Base-by-base conservation (phyloP, 2,329 filamentous ascomycete species). In the Escovopsis sp. region DNA sequence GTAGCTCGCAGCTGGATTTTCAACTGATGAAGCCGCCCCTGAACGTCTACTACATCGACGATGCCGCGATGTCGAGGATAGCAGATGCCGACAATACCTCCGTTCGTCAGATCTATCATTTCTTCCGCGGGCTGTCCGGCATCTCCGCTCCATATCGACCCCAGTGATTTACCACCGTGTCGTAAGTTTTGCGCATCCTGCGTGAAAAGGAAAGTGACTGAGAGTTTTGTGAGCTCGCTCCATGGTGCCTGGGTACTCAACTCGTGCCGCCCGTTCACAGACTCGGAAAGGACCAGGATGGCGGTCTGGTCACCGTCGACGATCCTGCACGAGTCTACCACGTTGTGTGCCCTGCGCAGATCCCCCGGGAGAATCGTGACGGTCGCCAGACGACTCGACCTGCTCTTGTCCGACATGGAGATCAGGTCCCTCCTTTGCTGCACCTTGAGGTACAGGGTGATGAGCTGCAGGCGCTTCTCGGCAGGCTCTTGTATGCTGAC, bases 171-270 rank as follows among this genome's bases (percentile, higher is more conserved):
- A 14, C 70, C 68, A 38, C 65, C 60, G 46, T 73, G 74, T 41
- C 75, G 74, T 32, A 83, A 62, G 43, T 68, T 73, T 50, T 74
- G 70, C 24, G 71, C 65, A 47, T 81, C 76, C 43, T 78, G 70
- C 16, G 76, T 57, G 45, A 70, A 68, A 15, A 86, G 62, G 25
- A 68, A 50, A 2, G 81, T 79, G 2, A 86, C 60, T 0, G 70
- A 64, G n/a, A 87, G 62, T 35, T 76, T 76, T n/a, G 78, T 75
- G 11, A 82, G 67, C 40, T 72, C 71, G 43, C 79, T 79, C 83
- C 83, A 88, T 1, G 81, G 82, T 6, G 81, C 81, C 57, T 87
- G 82, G 9, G 84, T 63, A 48, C 79, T 84, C 13, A 89, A 60
- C 52, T 82, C 76, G 37, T 75, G 72, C 27, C 71, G 70, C 1